A percentile compares a stretch with the other conserved stretches of the same genome.
phyloP scores from a whole-genome alignment of 306 rosid genomes.

The Dryas alaskensis region DNA sequence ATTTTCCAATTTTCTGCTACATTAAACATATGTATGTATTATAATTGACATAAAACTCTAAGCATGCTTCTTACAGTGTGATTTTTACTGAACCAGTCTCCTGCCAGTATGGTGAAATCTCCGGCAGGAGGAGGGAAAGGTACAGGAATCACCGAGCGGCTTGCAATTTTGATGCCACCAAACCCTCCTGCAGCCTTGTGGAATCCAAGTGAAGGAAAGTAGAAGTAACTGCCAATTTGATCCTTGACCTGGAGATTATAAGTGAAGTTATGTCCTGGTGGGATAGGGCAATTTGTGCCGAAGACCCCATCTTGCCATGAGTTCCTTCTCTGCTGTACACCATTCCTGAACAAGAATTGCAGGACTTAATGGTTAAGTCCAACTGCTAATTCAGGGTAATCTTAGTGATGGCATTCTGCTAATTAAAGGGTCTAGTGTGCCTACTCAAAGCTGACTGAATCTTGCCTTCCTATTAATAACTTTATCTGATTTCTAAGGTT shows the following conservation, averaged over 20 bases:
- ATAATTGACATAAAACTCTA: neutral
- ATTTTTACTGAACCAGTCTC: conserved; percentile 77
- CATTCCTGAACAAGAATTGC: conserved; percentile 52
- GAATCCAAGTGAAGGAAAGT: conserved; percentile 76
- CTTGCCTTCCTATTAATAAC: too few relatives aligned
- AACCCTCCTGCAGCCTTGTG: conserved; percentile 93
- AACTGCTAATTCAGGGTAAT: neutral
- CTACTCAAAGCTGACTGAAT: too few relatives aligned
- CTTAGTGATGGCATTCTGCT: neutral
- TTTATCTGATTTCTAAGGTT: neutral
- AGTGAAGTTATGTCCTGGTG: conserved; percentile 83
- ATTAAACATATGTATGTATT: neutral
- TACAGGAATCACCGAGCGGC: conserved; percentile 71
- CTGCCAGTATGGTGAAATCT: conserved; percentile 71
- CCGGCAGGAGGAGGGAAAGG: conserved; percentile 80
- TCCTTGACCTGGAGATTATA: conserved; percentile 81
- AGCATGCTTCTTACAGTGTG: conserved; percentile 60
- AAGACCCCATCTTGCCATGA: conserved; percentile 93
- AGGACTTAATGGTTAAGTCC: neutral
- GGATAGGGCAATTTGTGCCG: conserved; percentile 86
- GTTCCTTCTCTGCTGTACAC: conserved; percentile 79
- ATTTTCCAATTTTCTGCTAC: neutral
- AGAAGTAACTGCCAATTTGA: conserved; percentile 89
- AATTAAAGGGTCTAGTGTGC: neutral
- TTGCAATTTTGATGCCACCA: conserved; percentile 61